Evolutionary conservation across 225 moss, liverwort and hornwort species (phyloP).

Genomic region (Asterella californica): DNA sequence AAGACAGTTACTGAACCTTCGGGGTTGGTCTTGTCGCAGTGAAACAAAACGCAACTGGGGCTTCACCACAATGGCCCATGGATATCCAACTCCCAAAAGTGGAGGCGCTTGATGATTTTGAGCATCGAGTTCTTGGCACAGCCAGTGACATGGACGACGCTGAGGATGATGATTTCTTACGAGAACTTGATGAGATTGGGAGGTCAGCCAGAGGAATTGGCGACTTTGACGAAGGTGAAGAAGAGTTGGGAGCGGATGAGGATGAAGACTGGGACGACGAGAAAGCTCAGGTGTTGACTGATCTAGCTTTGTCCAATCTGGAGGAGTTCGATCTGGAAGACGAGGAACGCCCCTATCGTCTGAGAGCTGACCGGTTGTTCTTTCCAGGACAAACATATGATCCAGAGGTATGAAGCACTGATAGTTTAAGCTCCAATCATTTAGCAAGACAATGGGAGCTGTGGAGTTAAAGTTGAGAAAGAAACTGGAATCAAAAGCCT

Average conservation of each 20-base stretch:
- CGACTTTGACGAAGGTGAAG: conserved; percentile 32
- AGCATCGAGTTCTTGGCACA: conserved; percentile 43
- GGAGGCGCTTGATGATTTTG: conserved; percentile 42
- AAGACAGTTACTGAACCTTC: neutral
- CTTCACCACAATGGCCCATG: neutral
- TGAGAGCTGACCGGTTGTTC: conserved; percentile 82
- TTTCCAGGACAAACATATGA: conserved; percentile 95
- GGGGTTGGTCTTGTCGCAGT: conserved; percentile 23
- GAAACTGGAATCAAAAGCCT: too few species aligned
- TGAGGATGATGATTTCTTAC: conserved; percentile 73
- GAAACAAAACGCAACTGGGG: conserved; percentile 10
- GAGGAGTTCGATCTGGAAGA: conserved; percentile 88
- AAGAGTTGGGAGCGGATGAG: conserved; percentile 38
- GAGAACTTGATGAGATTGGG: conserved; percentile 89
- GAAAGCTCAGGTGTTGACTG: conserved; percentile 71
- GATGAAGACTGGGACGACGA: conserved; percentile 83
- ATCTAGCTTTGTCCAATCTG: conserved; percentile 75
- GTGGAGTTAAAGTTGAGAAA: neutral
- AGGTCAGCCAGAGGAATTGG: conserved; percentile 56
- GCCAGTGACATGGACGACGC: conserved; percentile 36
- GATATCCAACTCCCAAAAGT: conserved; percentile 20
- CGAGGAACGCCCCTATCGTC: conserved; percentile 85
- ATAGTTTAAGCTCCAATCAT: neutral
- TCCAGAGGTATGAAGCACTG: conserved; percentile 56
- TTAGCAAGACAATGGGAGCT: neutral